phyloP scores from a whole-genome alignment of 768 basidiomycete species.

The Kwoniella sp. region DNA sequence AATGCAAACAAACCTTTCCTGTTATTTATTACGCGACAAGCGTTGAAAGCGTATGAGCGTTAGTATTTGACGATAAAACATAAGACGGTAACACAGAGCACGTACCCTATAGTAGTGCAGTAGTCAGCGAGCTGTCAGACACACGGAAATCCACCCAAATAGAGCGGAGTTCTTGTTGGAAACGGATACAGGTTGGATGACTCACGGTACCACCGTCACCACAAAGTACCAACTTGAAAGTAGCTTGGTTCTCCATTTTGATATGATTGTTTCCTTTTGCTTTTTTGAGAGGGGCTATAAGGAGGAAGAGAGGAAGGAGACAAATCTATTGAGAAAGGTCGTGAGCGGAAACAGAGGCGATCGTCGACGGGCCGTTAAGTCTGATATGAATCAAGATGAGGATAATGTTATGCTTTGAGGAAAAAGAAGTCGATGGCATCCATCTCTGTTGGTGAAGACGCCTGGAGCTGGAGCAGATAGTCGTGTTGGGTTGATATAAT shows the following conservation, averaged over 20 bases:
- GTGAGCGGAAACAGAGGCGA: background rate
- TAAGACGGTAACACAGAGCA: background rate
- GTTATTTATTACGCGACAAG: background rate
- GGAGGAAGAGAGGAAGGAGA: background rate
- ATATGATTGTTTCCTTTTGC: slow-evolving; percentile 4
- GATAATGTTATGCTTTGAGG: background rate
- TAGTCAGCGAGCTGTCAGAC: background rate
- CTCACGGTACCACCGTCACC: slow-evolving; percentile 57
- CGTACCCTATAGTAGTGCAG: slow-evolving; percentile 8
- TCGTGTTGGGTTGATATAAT: too few relatives aligned
- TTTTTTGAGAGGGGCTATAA: background rate
- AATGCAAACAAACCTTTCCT: slow-evolving; percentile 21
- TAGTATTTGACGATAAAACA: background rate
- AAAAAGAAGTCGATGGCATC: background rate
- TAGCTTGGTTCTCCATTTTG: slow-evolving; percentile 63
- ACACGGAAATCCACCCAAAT: too few relatives aligned
- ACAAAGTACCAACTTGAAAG: slow-evolving; percentile 99
- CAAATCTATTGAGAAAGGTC: background rate
- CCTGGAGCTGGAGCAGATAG: too few relatives aligned
- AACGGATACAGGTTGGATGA: background rate
- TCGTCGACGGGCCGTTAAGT: background rate
- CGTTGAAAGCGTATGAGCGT: background rate
- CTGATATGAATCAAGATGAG: background rate
- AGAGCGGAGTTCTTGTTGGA: too few relatives aligned
- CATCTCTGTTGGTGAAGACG: background rate